Base-by-base conservation (phyloP, 2,329 filamentous ascomycete species). In the Phyllosticta citribraziliensis region DNA sequence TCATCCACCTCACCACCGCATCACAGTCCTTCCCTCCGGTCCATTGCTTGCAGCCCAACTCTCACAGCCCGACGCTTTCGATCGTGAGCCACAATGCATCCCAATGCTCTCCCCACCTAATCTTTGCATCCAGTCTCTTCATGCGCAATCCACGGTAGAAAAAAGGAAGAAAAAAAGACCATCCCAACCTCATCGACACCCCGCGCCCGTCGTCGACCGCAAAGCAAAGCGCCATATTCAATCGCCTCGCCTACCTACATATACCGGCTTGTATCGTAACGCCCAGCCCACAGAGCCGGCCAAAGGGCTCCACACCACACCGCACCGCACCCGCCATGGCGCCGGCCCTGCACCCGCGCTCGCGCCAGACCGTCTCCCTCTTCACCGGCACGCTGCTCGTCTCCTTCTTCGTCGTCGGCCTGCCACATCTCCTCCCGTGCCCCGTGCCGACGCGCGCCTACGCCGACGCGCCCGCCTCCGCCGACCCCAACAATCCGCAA, bases 341-440 rank as follows among this genome's bases (percentile, higher is more conserved):
- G 69, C 89, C 85, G 51, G 79, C 93, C 76, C 86, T 99, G 52
- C 94, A 99, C 75, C 94, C 94, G 35, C 87, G 92, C 74, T 97
- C 93, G 67, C 87, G 90, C 69, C 89, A 91, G 78, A 99, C 94
- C 68, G 92, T 89, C 61, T 94, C 91, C 54, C 87, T 99, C 63
- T 99, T 99, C 78, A 91, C 91, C 57, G 90, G 88, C n/a, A 97
- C 93, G 1, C 83, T 97, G 60, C 82, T 89, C 64, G 86, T 91
- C 33, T 94, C 89, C 67, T 96, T 99, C 74, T 83, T 96, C 65
- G 92, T 99, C 64, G 94, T 99, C 58, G 90, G 85, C 30, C 80
- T 96, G 53, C 94, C 94, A 22, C 94, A 99, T 73, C 72, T 95
- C 30, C 83, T 99, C 19, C 94, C 94, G 1, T 99, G 94, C 72